Evolutionary conservation across 2,329 filamentous ascomycete species (phyloP), one percentile per base, ranked within the genome.

Genomic region (Botrytis sinoallii): DNA sequence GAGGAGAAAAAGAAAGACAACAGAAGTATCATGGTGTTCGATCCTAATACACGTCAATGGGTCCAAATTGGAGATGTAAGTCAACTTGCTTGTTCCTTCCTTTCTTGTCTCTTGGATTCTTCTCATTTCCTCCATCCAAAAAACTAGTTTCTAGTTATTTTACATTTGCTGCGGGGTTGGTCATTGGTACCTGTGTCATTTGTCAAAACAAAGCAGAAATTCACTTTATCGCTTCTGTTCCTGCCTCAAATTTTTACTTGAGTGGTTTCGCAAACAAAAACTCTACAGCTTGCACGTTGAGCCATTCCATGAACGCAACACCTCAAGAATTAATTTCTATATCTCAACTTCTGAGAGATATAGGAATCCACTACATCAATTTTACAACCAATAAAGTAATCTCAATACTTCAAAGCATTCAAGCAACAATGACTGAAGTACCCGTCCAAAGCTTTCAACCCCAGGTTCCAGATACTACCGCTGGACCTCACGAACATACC

Each of bases 391-490:
- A 44, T 8, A 67, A 40, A 29, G 35, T 70, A 4, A 46, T 40
- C 40, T 63, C 32, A 5, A 46, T 38, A 44, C 40, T 20, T 10
- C 55, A 55, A 20, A 38, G 25, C 48, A 46, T 55, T 16, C 75
- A 84, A 84, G 76, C 75, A 82, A 68, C 52, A 48, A 85, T 74
- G 68, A 82, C 84, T 60, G 80, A 82, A 44, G 79, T 78, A 66
- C 44, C 71, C n/a, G 86, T 85, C 71, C 79, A 86, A 68, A 85
- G 88, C 79, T 90, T 87, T 77, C 86, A 90, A 78, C 89, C 88
- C 1, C 88, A 86, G 42, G 87, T 88, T 25, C 87, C 88, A 5
- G 87, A 89, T 76, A 89, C 88, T 25, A 86, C 85, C 61, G 84
- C 85, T 79, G 89, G 88, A 5, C 85, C 87, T 2, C 86, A 87